Conservation (phyloP, 305 asterid genomes). For the Fraxinus sp. region DNA sequence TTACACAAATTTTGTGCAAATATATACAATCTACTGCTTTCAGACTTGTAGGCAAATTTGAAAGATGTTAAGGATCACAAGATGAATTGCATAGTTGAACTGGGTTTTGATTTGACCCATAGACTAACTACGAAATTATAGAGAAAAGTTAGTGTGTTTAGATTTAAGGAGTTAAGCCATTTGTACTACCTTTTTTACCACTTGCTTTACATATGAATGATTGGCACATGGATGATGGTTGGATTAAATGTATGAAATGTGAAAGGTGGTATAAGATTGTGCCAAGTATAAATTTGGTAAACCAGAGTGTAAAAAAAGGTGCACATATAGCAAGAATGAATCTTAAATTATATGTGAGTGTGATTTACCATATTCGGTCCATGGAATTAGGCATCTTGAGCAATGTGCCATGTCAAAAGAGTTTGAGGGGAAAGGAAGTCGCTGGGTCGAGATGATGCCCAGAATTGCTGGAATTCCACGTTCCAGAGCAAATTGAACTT, state of each 20-base stretch:
- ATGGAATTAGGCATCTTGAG: slow-evolving; percentile 78
- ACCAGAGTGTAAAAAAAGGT: too few relatives aligned
- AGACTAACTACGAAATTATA: not conserved
- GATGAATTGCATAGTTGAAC: not conserved
- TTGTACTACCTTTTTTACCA: too few relatives aligned
- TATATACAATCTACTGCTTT: not conserved
- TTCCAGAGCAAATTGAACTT: slow-evolving; percentile 80
- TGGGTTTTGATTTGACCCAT: not conserved
- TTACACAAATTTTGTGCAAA: not conserved
- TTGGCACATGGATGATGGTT: too few relatives aligned
- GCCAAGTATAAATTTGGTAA: too few relatives aligned
- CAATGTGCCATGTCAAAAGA: slow-evolving; percentile 84
- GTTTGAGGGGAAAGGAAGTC: slow-evolving; percentile 77
- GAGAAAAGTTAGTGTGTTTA: not conserved
- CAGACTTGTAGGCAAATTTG: not conserved
- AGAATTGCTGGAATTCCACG: slow-evolving; percentile 80
- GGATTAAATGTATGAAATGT: too few relatives aligned
- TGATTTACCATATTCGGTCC: slow-evolving; percentile 71
- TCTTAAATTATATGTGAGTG: not conserved
- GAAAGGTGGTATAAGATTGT: too few relatives aligned
- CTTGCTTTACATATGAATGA: too few relatives aligned
- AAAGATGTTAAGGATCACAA: not conserved
- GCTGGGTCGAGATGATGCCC: slow-evolving; percentile 67
- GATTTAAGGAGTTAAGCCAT: too few relatives aligned
- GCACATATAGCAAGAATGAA: not conserved